Evolutionary conservation across 371 early-diverging fungal species (phyloP).

Genomic region (Syncephalastrum racemosum): DNA sequence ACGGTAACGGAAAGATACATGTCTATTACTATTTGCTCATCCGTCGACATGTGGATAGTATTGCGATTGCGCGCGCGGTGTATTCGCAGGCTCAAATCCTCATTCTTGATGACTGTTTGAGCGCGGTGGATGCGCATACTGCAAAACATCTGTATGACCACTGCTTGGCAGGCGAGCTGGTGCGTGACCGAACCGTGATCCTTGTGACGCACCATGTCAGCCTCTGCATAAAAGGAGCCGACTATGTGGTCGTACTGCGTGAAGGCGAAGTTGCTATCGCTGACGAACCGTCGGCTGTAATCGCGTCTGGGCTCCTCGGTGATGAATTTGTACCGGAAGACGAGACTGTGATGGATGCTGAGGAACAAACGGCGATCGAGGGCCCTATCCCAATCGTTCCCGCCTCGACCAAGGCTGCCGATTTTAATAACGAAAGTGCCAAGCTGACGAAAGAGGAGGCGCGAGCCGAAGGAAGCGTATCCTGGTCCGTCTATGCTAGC

Average conservation of each 20-base stretch:
- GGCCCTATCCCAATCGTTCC: conserved; percentile 36
- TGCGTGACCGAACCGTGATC: conserved; percentile 77
- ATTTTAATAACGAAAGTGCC: conserved; percentile 30
- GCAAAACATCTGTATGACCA: conserved; percentile 74
- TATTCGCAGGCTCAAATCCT: conserved; percentile 69
- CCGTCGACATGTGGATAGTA: conserved; percentile 25
- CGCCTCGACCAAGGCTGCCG: conserved; percentile 19
- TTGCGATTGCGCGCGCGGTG: conserved; percentile 79
- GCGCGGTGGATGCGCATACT: conserved; percentile 86
- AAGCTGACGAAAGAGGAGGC: conserved; percentile 69
- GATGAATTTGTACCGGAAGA: conserved; percentile 32
- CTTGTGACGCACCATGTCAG: conserved; percentile 86
- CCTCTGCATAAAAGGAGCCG: conserved; percentile 69
- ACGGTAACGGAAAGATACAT: conserved; percentile 31
- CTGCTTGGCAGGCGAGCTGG: conserved; percentile 65
- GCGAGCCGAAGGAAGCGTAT: conserved; percentile 64
- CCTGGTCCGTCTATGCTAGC: conserved; percentile 56
- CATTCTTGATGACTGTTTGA: conserved; percentile 79
- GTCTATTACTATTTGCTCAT: conserved; percentile 31
- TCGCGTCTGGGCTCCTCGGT: conserved; percentile 46
- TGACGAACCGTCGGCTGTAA: conserved; percentile 52
- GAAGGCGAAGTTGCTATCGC: conserved; percentile 64
- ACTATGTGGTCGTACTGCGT: conserved; percentile 70
- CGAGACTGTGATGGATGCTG: conserved; percentile 49
- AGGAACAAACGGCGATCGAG: conserved; percentile 18